Conservation (phyloP, 2,329 filamentous ascomycete species). For the Claviceps lovelessii region DNA sequence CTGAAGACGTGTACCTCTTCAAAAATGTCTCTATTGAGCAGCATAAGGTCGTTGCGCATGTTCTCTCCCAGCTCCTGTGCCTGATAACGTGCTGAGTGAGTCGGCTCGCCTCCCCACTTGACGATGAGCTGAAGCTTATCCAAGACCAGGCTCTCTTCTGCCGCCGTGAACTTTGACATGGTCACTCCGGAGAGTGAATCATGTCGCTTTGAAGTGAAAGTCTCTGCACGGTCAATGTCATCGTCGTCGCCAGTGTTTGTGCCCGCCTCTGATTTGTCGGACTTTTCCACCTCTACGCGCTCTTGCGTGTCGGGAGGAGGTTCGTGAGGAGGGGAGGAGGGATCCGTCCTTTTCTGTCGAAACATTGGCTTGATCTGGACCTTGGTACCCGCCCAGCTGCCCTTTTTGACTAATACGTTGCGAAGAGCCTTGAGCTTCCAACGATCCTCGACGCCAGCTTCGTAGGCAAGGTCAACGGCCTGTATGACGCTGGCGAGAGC, state of each 20-base stretch:
- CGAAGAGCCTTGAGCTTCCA: slow-evolving; percentile 75
- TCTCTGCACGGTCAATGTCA: background rate
- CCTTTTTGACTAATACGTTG: slow-evolving; percentile 83
- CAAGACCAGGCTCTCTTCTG: slow-evolving; percentile 79
- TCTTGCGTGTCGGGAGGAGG: slow-evolving; percentile 17
- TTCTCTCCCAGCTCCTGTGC: slow-evolving; percentile 88
- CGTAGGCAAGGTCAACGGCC: slow-evolving; percentile 69
- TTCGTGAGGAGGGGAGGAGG: slow-evolving; percentile 27
- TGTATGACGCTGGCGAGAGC: slow-evolving; percentile 78
- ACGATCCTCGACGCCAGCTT: slow-evolving; percentile 67
- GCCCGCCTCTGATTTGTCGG: slow-evolving; percentile 8
- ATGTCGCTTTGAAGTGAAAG: slow-evolving; percentile 42
- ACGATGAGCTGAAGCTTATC: slow-evolving; percentile 96
- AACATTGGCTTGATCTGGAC: slow-evolving; percentile 99
- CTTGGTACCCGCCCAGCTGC: slow-evolving; percentile 87
- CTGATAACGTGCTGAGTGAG: slow-evolving; percentile 92
- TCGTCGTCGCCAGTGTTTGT: slow-evolving; percentile 9
- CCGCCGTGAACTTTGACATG: slow-evolving; percentile 84
- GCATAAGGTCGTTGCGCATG: slow-evolving; percentile 84
- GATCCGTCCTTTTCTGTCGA: slow-evolving; percentile 64
- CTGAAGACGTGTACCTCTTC: slow-evolving; percentile 92
- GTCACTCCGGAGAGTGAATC: slow-evolving; percentile 84
- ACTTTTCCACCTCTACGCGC: slow-evolving; percentile 9
- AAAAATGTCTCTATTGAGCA: slow-evolving; percentile 84
- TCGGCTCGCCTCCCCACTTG: slow-evolving; percentile 97